These are phyloP conservation scores for Oxyria digyna DNA, from an alignment of 148 eudicot species.

Conservation along the genomic window DNA sequence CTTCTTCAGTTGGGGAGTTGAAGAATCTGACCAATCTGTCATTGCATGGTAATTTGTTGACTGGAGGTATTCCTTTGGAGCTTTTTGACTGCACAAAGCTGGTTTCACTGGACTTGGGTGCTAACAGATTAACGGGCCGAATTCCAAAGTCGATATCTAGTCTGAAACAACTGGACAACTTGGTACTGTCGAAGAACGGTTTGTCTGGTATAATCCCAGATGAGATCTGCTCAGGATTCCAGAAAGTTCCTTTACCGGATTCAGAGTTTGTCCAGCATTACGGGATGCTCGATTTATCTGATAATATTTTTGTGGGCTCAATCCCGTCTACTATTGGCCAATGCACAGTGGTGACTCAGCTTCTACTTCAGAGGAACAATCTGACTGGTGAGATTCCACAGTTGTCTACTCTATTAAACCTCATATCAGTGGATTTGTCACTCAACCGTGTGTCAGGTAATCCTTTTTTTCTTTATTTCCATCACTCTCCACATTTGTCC, in stretches of 20 bases:
- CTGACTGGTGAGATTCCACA: slow-evolving; percentile 64
- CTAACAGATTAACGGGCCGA: slow-evolving; percentile 48
- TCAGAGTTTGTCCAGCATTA: slow-evolving; percentile 82
- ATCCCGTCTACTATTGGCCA: slow-evolving; percentile 58
- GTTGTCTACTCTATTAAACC: slow-evolving; percentile 40
- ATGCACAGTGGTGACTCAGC: slow-evolving; percentile 47
- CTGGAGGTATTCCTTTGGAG: slow-evolving; percentile 57
- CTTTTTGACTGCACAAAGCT: slow-evolving; percentile 55
- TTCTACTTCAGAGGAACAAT: slow-evolving; percentile 49
- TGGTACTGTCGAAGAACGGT: slow-evolving; percentile 55
- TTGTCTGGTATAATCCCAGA: slow-evolving; percentile 70
- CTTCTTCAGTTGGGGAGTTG: slow-evolving; percentile 50
- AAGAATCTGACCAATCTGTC: slow-evolving; percentile 81
- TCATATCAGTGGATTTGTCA: slow-evolving; percentile 60
- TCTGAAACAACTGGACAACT: slow-evolving; percentile 58
- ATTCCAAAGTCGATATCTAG: slow-evolving; percentile 54
- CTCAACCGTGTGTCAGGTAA: slow-evolving; percentile 54
- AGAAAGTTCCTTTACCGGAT: slow-evolving; percentile 63
- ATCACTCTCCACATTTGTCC: slow-evolving; percentile 48
- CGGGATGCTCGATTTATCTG: slow-evolving; percentile 86
- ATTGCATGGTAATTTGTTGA: slow-evolving; percentile 56
- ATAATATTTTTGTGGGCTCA: slow-evolving; percentile 53
- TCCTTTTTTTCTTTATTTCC: too few relatives aligned
- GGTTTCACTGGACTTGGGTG: slow-evolving; percentile 75
- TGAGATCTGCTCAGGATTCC: slow-evolving; percentile 82